Base-by-base conservation (phyloP, 306 rosid genomes). In the Acacia acuminata region DNA sequence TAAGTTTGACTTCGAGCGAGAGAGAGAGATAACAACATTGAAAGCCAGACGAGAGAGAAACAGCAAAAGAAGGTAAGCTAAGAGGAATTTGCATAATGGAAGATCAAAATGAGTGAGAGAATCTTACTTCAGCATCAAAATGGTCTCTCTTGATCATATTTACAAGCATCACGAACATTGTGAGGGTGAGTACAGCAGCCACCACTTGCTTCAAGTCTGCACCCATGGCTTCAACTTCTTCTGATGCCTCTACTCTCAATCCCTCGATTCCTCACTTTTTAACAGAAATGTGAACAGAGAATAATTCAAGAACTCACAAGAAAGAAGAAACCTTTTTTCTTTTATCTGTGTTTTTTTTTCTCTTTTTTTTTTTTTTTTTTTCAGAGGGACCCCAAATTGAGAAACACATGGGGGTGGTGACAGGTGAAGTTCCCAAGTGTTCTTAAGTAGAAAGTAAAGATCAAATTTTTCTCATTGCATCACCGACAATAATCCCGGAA, bases 151-250 rank as follows among this genome's bases (percentile, higher is more conserved):
- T 91, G 89, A 91, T 91, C 98, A 93, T 93, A 77, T 91, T 84
- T 15, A 91, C 98, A 76, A 93, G 98, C 98, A 93, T 93, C 38
- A 93, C 88, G 85, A 93, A 93, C 98, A 93, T 93, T 30, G 94
- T 83, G 64, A 93, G 70, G 5, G 97, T 93, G 64, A 93, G 89
- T 6, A 91, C 77, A 20, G 90, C 97, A 24, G 98, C 98, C 76
- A 93, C 93, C 16, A 93, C 94, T 86, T 93, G 98, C 88, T 94
- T 91, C 93, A 93, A 86, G 89, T 93, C 98, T 85, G 91, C 83
- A 55, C 94, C 96, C 96, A 93, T 89, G 25, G 43, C 77, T 80
- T 40, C 24, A 5, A 17, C 24, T 67, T 40, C 82, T 51, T 36
- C 65, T 38, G 71, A 55, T 8, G 11, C 63, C 25, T 20, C 25